Evolutionary conservation across 2,329 filamentous ascomycete species (phyloP), one percentile per base, ranked within the genome.

Genomic region (Endocalyx cinctus): DNA sequence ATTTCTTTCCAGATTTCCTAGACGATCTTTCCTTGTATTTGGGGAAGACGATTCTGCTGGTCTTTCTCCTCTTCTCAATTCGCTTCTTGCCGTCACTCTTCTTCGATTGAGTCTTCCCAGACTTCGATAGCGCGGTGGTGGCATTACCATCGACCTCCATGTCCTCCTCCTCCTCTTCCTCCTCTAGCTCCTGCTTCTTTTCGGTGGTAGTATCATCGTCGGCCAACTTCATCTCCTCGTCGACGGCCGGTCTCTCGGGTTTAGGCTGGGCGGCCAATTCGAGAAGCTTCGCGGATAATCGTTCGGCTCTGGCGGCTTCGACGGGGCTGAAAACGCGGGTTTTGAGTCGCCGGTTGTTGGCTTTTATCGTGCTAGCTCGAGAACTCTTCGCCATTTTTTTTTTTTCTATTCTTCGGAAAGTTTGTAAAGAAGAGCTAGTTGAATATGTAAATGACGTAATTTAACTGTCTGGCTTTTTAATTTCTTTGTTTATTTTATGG

Each of bases 261-360:
- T 84, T 87, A 39, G 86, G 81, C 55, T 88, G 80, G 37, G 81
- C 72, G 29, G 84, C 84, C 49, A 94, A 60, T 58, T 89, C 87
- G 53, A 89, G 71, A 39, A 96, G 71, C 64, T 92, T 95, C 41
- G 85, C 84, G 25, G 87, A 87, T 22, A 96, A 77, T 46, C 90
- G 82, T 62, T 89, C 82, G 33, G 81, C 82, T 48, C 90, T 78
- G 28, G 84, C 88, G 50, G 74, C 68, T 59, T 90, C 87, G 35
- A 81, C 79, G 12, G 90, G 90, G 2, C 83, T 86, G 63, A 94
- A 96, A 46, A 96, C 83, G 45, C 78, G 79, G 46, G 77, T 70
- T 61, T 89, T 89, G 45, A 95, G 74, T 51, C 77, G 82, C 48
- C 77, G 73, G 66, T 88, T 87, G 69, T 96, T 96, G 53, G 74